A percentile compares a stretch with the other conserved stretches of the same genome.
These are phyloP conservation scores for Mycocalia duriaeana DNA, from an alignment of 1,284 basidiomycete species.

Conservation along the genomic window DNA sequence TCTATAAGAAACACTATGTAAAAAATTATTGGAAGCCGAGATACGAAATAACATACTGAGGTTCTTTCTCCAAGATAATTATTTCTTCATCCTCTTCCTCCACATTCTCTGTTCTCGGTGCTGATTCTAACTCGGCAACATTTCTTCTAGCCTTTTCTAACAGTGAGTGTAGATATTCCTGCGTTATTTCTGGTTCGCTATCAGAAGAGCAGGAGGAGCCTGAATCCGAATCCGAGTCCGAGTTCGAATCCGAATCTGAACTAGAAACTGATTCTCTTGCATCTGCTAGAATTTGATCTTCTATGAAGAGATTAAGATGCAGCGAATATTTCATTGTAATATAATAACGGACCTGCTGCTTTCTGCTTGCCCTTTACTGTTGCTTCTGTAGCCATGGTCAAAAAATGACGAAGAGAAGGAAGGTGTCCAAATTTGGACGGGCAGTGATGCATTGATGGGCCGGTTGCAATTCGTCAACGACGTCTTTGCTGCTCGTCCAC, in stretches of 20 bases:
- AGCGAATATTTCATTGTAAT: no score
- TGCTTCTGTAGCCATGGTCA: constrained; percentile 13
- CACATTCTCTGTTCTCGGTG: constrained; percentile 7
- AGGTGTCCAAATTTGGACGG: background rate
- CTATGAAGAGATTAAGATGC: no score
- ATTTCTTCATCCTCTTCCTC: constrained; percentile 42
- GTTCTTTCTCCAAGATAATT: constrained; percentile 34
- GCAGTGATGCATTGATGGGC: background rate
- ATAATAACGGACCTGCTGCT: constrained; percentile 25
- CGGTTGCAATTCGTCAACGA: background rate
- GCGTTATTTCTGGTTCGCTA: constrained; percentile 41
- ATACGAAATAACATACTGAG: constrained; percentile 27
- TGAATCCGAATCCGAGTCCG: constrained; percentile 28
- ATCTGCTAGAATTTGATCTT: no score
- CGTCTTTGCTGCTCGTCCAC: background rate
- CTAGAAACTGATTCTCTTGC: no score
- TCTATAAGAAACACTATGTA: constrained; percentile 29
- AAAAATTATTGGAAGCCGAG: constrained; percentile 2
- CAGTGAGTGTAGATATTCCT: constrained; percentile 60
- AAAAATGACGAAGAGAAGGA: background rate
- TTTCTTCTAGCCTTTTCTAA: constrained; percentile 56
- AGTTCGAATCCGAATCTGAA: constrained; percentile 20
- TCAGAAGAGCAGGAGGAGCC: constrained; percentile 31
- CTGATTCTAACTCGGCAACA: constrained; percentile 29
- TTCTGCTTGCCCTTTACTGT: constrained; percentile 42